A percentile compares a stretch with the other conserved stretches of the same genome.
Evolutionary conservation across 2,329 filamentous ascomycete species (phyloP).

Genomic region (Didymella segeticola): DNA sequence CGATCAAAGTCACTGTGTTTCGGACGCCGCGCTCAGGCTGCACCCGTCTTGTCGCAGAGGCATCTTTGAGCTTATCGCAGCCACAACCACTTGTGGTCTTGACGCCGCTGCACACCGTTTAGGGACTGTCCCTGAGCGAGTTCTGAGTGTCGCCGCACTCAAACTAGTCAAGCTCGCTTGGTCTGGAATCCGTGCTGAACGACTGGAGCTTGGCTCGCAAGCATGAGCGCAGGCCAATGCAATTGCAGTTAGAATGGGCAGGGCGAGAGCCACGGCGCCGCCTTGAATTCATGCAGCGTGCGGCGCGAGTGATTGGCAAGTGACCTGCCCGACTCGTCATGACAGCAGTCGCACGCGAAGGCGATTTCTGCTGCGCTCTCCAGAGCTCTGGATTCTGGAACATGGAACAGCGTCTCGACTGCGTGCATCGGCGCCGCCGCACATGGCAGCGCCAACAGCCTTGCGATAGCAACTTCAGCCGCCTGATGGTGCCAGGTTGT

Average conservation of each 20-base stretch:
- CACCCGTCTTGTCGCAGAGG: background rate
- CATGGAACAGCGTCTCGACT: constrained; percentile 14
- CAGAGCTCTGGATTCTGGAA: background rate
- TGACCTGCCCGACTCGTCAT: constrained; percentile 22
- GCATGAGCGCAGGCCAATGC: constrained; percentile 12
- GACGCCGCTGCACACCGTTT: constrained; percentile 21
- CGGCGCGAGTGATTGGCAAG: constrained; percentile 17
- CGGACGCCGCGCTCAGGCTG: background rate
- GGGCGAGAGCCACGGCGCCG: constrained; percentile 17
- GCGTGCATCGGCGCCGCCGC: constrained; percentile 14
- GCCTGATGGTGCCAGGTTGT: constrained; percentile 2
- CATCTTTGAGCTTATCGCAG: constrained; percentile 2
- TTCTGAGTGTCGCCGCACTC: constrained; percentile 10
- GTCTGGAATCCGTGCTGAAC: constrained; percentile 22
- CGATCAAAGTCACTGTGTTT: background rate
- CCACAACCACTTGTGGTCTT: constrained; percentile 6
- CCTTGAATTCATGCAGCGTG: constrained; percentile 22
- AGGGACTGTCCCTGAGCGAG: constrained; percentile 22
- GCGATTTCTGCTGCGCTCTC: constrained; percentile 4
- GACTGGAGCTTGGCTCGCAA: constrained; percentile 28
- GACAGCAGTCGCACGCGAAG: constrained; percentile 12
- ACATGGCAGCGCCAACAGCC: constrained; percentile 9
- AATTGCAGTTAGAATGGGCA: constrained; percentile 19
- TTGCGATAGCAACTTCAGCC: constrained; percentile 4
- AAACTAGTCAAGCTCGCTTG: constrained; percentile 21